A percentile compares a stretch with the other conserved stretches of the same genome.
Evolutionary conservation across 1,284 basidiomycete species (phyloP).

Genomic region (Papiliotrema fonsecae): DNA sequence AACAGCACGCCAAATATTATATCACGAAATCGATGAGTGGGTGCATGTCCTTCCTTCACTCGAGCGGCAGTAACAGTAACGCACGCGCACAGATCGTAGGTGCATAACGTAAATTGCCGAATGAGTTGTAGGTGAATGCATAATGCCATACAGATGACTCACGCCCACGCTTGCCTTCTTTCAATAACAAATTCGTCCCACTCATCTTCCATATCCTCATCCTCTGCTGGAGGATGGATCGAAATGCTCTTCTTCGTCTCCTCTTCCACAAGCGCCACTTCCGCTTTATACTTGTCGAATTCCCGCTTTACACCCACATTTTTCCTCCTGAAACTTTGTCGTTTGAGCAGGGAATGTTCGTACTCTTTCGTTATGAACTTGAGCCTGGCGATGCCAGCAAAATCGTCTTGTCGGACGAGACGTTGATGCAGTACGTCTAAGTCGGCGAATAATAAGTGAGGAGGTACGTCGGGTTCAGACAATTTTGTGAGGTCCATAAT

Average conservation of each 20-base stretch:
- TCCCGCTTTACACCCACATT: background rate
- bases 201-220: slow-evolving; percentile 1
- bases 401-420: slow-evolving; percentile 30
- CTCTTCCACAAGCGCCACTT: background rate
- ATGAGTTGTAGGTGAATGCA: no score
- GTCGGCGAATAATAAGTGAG: slow-evolving; percentile 43
- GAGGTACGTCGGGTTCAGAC: slow-evolving; percentile 43
- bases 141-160: no score
- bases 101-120: no score
- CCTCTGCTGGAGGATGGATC: background rate
- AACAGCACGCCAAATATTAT: no score
- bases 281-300: background rate
- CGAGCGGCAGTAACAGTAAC: no score
- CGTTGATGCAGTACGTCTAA: slow-evolving; percentile 40
- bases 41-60: no score
- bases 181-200: background rate
- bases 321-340: slow-evolving; percentile 27
- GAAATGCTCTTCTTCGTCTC: background rate
- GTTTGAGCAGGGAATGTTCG: slow-evolving; percentile 25
- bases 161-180: background rate
- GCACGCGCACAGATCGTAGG: no score
- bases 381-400: slow-evolving; percentile 25
- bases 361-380: slow-evolving; percentile 33
- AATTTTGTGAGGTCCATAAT: slow-evolving; percentile 24
- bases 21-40: no score